Evolutionary conservation across 1,284 basidiomycete species (phyloP), one percentile per base, ranked within the genome.

Genomic region (Malassezia psittaci): DNA sequence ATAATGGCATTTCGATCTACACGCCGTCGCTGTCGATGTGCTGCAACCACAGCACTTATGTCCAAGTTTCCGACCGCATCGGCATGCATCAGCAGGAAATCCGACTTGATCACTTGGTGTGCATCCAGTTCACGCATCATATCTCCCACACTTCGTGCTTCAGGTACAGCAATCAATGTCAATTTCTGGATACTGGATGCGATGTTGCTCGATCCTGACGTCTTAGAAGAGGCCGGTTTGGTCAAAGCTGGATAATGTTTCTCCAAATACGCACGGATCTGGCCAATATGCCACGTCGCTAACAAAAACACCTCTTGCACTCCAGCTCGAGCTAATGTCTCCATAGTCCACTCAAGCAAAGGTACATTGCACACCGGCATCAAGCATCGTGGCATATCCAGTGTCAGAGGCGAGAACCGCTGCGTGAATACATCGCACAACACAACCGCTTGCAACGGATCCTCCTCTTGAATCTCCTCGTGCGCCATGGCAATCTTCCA

Each of bases 41-140:
- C 83, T 43, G 84, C 80, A 44, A 96, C 87, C 59, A 91, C 87
- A 65, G 88, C 84, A 67, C 87, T 85, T 59, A 99, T 85, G 66
- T 86, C 83, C 66, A 96, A 82, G 75, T 89, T 96, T 77, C 90
- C 90, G 61, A 98, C 86, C 54, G 94, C 82, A 72, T 96, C 93
- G 18, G 88, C 90, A 72, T 86, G 87, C 60, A 96, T 86, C 62
- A 99, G 85, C 21, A 74, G 52, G 44, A 74, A 75, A 52, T 98
- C 91, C 56, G 83, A 83, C 29, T 88, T 88, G 67, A 98, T 85
- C 67, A 98, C 82, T 65, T 90, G 85, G 52, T 69, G 61, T 35
- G 86, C 87, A 77, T 98, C 96, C 63, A 96, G 85, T 76, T 98
- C 91, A 59, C 94, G 85, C 81, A 99, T 84, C 33, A 90, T 90